phyloP scores from a whole-genome alignment of 805 yeast species.

The Barnettozyma pratensis region DNA sequence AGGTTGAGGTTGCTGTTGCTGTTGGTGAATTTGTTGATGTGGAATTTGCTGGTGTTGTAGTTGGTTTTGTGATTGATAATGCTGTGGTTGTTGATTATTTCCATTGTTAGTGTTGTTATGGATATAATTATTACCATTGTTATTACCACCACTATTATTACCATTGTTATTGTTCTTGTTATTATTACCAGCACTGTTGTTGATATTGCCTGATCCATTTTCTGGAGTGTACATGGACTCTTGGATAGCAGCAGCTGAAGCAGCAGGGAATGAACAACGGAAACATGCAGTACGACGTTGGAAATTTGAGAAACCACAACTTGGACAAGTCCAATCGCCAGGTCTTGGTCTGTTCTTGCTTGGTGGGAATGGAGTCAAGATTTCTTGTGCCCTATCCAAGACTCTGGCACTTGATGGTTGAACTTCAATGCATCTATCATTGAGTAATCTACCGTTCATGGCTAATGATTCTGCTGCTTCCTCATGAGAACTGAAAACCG shows the following conservation, averaged over 20 bases:
- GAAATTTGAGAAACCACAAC: constrained; percentile 92
- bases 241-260: constrained; percentile 64
- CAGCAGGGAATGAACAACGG: constrained; percentile 84
- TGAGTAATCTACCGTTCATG: constrained; percentile 72
- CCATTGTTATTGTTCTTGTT: constrained; percentile 2
- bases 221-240: constrained; percentile 42
- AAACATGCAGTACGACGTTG: constrained; percentile 93
- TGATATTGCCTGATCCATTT: background rate
- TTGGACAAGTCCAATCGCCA: constrained; percentile 97
- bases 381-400: constrained; percentile 75
- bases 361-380: constrained; percentile 79
- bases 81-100: constrained; percentile 12
- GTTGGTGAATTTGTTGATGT: constrained; percentile 15
- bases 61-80: constrained; percentile 7
- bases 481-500: constrained; percentile 77
- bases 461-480: constrained; percentile 76
- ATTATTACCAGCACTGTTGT: constrained; percentile 14
- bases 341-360: constrained; percentile 88
- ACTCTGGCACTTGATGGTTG: constrained; percentile 80
- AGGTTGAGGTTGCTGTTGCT: constrained; percentile 6
- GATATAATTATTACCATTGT: constrained; percentile 1
- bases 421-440: constrained; percentile 74
- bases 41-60: constrained; percentile 11
- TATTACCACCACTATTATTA: constrained; percentile 1
- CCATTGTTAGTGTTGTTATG: constrained; percentile 8